Base-by-base conservation (phyloP, 192 early-diverging fungal species). In the Piromyces finnis region DNA sequence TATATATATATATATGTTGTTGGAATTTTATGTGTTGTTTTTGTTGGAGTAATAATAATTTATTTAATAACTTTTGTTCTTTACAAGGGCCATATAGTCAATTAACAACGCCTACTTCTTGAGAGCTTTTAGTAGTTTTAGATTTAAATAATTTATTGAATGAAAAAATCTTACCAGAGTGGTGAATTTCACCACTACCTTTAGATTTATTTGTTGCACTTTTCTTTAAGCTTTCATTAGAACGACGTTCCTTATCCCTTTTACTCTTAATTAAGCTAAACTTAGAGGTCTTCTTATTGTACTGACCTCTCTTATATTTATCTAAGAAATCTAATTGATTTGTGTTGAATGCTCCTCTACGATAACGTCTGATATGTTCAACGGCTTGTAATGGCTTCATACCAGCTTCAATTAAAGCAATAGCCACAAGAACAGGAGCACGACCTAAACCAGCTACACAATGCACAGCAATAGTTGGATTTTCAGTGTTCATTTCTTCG, bases 391-490 rank as follows among this genome's bases (percentile, higher is more conserved):
- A 79, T 2, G 92, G 91, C 51, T 90, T 87, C 92, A 93, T 92
- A 18, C 93, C 93, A 35, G 88, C 85, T 79, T 94, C 94, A 79
- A 95, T 91, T 78, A 95, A 82, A 7, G 92, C 93, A 82, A 94
- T 86, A 0, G 93, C 92, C 14, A 94, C 96, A 15, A 99, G 87
- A 26, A 96, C 92, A 2, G 97, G 97, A 6, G 97, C 97, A 29
- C 97, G 92, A 12, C 96, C 96, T 12, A 98, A 89, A 29, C 96
- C 96, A 9, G 96, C 95, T 28, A 98, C 96, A 83, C 96, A 98
- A 82, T 98, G 96, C 11, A 97, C 92, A 3, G 94, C 96, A 80
- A 94, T 93, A 1, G 92, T 94, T 35, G 79, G 26, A 18, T 30
- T 30, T 80, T 78, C 81, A 41, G 26, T 89, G 88, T 30, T 29